Evolutionary conservation across 2,329 filamentous ascomycete genomes (phyloP).

Genomic region (Verticillium nubilum): DNA sequence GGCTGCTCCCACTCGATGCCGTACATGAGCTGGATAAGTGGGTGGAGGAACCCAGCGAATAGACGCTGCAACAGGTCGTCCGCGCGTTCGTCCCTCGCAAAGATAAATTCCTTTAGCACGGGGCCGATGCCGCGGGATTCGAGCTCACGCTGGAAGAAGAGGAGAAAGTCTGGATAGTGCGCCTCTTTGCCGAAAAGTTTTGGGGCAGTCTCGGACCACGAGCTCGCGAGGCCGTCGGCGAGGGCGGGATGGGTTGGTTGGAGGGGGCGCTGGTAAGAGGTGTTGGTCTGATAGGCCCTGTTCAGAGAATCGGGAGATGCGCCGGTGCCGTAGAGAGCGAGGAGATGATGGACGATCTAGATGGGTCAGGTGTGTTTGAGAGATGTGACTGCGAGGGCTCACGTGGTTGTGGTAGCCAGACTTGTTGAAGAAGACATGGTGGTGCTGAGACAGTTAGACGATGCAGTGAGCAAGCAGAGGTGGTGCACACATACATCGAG

Average conservation of each 20-base stretch:
- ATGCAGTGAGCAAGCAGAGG: neutral
- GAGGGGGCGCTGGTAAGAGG: slow-evolving; percentile 57
- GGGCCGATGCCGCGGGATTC: slow-evolving; percentile 19
- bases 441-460: slow-evolving; percentile 26
- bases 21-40: slow-evolving; percentile 80
- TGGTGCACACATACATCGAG: slow-evolving; percentile 43
- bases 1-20: slow-evolving; percentile 79
- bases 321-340: slow-evolving; percentile 71
- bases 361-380: neutral
- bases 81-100: slow-evolving; percentile 58
- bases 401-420: slow-evolving; percentile 78
- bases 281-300: slow-evolving; percentile 59
- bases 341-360: slow-evolving; percentile 65
- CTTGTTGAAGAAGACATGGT: slow-evolving; percentile 78
- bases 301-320: slow-evolving; percentile 56
- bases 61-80: slow-evolving; percentile 66
- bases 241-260: slow-evolving; percentile 40
- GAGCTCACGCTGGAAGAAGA: slow-evolving; percentile 73
- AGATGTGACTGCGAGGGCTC: slow-evolving; percentile 12
- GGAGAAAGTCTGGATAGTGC: slow-evolving; percentile 68
- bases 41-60: slow-evolving; percentile 67
- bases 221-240: slow-evolving; percentile 46
- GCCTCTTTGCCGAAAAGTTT: slow-evolving; percentile 55
- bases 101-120: slow-evolving; percentile 57
- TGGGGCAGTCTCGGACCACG: slow-evolving; percentile 47